Conservation (phyloP, 306 rosid genomes). For the Glycine soja region DNA sequence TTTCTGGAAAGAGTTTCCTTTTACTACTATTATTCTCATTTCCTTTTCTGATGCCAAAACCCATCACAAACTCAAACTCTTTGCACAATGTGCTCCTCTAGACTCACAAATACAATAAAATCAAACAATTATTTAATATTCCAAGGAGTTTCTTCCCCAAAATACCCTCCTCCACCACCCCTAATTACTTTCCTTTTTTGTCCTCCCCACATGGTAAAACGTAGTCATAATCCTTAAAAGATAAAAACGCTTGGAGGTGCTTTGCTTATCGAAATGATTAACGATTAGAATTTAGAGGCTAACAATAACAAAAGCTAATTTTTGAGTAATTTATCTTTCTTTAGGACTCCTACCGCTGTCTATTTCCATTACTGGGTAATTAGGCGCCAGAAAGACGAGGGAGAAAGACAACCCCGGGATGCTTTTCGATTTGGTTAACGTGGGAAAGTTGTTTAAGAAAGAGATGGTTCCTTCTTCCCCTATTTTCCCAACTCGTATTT, state of each 20-base stretch:
- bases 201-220: constrained; percentile 53
- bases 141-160: constrained; percentile 34
- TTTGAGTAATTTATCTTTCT: constrained; percentile 61
- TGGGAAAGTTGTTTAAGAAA: constrained; percentile 94
- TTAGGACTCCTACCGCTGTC: constrained; percentile 66
- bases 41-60: constrained; percentile 63
- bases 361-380: constrained; percentile 67
- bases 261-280: constrained; percentile 41
- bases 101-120: constrained; percentile 8
- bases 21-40: constrained; percentile 65
- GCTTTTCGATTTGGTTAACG: constrained; percentile 99
- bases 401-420: constrained; percentile 43
- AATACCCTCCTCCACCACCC: constrained; percentile 30
- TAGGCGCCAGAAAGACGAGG: constrained; percentile 43
- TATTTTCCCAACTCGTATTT: constrained; percentile 46
- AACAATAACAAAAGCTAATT: constrained; percentile 50
- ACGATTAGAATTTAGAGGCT: constrained; percentile 45
- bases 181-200: constrained; percentile 39
- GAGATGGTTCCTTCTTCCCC: constrained; percentile 77
- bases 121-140: background rate
- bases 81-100: too few species aligned
- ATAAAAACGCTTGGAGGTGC: constrained; percentile 47
- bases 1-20: constrained; percentile 73
- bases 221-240: constrained; percentile 48
- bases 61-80: constrained; percentile 29